Conservation (phyloP, 2,329 filamentous ascomycete genomes). For the Clonostachys solani region DNA sequence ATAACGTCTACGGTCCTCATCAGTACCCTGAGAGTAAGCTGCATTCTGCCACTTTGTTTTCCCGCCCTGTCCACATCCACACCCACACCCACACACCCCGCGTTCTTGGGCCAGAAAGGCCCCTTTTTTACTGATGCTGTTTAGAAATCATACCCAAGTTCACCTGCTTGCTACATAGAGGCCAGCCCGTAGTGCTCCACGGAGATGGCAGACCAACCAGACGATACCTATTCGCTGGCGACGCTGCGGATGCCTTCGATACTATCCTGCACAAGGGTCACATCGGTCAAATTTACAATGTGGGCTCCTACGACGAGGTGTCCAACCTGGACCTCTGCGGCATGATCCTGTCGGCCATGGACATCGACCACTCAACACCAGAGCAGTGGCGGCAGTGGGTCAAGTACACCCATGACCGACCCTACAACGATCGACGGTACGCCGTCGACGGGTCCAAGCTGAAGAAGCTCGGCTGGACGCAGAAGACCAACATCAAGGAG, state of each 20-base stretch:
- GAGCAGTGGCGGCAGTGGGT: constrained; percentile 61
- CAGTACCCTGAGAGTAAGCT: constrained; percentile 76
- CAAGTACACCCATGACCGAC: constrained; percentile 72
- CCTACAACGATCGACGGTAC: constrained; percentile 74
- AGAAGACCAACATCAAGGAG: constrained; percentile 59
- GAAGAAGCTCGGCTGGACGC: constrained; percentile 63
- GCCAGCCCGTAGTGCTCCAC: constrained; percentile 66
- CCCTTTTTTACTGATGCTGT: too few relatives aligned
- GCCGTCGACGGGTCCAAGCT: constrained; percentile 69
- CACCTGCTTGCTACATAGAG: constrained; percentile 64
- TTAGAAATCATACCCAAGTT: constrained; percentile 83
- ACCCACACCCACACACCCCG: too few relatives aligned
- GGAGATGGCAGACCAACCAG: constrained; percentile 72
- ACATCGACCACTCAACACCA: constrained; percentile 42
- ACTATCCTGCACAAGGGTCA: constrained; percentile 76
- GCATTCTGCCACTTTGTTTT: background rate
- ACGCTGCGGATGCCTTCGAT: constrained; percentile 79
- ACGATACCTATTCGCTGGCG: constrained; percentile 73
- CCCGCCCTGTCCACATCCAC: too few relatives aligned
- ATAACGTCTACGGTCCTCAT: constrained; percentile 83
- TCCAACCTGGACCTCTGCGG: constrained; percentile 68
- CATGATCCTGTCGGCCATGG: constrained; percentile 60
- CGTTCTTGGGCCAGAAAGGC: too few relatives aligned
- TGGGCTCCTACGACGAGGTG: constrained; percentile 73
- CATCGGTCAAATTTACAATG: constrained; percentile 76